Conservation (phyloP, 345 rosid species). For the Cardamine chenopodiifolia region DNA sequence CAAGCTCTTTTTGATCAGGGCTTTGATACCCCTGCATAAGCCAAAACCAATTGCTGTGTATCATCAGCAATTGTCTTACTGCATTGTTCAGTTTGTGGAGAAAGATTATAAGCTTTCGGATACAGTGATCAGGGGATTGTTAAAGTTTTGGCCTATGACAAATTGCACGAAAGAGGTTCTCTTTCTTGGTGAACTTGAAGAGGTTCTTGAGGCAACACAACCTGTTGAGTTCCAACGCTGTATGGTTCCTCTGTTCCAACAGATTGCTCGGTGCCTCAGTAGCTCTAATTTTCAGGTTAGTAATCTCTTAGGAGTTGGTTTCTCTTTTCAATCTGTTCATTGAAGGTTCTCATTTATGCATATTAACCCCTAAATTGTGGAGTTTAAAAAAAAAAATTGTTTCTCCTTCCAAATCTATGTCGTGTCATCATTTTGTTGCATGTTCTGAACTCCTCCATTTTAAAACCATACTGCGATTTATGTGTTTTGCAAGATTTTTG, state of each 20-base stretch:
- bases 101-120: conserved; percentile 91
- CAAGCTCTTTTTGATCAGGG: conserved; percentile 82
- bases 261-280: conserved; percentile 76
- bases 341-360: conserved; percentile 1
- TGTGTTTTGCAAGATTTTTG: not conserved
- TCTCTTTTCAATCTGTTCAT: not conserved
- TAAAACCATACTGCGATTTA: not conserved
- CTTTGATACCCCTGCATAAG: conserved; percentile 86
- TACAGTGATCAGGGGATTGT: conserved; percentile 75
- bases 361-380: conserved; percentile 2
- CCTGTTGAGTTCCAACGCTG: conserved; percentile 82
- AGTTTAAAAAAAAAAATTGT: too few relatives aligned
- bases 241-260: conserved; percentile 85
- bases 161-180: conserved; percentile 90
- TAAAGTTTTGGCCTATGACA: conserved; percentile 88
- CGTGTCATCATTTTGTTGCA: conserved; percentile 2
- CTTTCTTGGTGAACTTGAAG: conserved; percentile 92
- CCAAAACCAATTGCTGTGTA: conserved; percentile 68
- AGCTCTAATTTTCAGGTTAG: conserved; percentile 89
- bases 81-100: conserved; percentile 85
- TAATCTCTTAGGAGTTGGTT: conserved; percentile 10
- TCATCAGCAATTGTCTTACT: conserved; percentile 86
- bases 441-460: not conserved
- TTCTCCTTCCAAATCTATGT: not conserved
- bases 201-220: conserved; percentile 88